Evolutionary conservation across 2,329 filamentous ascomycete species (phyloP).

Genomic region (Penicillium sp.): DNA sequence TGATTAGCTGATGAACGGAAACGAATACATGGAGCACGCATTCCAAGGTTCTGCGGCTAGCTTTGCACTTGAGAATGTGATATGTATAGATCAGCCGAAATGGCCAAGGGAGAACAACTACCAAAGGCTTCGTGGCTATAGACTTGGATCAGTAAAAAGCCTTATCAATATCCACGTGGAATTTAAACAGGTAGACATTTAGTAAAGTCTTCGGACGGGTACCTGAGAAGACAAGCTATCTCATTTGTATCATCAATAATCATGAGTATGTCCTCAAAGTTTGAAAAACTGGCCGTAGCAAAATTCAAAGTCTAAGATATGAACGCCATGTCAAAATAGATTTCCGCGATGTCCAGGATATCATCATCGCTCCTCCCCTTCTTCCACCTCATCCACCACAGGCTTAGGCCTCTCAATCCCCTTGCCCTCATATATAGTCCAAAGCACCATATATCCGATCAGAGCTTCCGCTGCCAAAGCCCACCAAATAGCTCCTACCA

Average conservation of each 20-base stretch:
- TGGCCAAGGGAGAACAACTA: not conserved
- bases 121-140: not conserved
- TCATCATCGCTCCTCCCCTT: constrained; percentile 2
- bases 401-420: constrained; percentile 55
- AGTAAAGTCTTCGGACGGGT: not conserved
- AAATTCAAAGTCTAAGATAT: not conserved
- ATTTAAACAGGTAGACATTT: not conserved
- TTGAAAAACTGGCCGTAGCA: not conserved
- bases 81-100: not conserved
- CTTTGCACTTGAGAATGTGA: not conserved
- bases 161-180: not conserved
- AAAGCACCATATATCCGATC: constrained; percentile 58
- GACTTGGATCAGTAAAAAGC: too few relatives aligned
- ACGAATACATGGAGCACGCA: not conserved
- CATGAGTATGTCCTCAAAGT: not conserved
- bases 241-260: not conserved
- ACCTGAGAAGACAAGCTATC: not conserved
- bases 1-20: not conserved
- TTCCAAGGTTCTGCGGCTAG: not conserved
- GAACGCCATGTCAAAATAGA: not conserved
- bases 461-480: constrained; percentile 55
- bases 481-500: constrained; percentile 61
- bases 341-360: not conserved
- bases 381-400: constrained; percentile 13
- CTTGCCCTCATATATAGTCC: constrained; percentile 64